Base-by-base conservation (phyloP, 768 basidiomycete species). In the Cystofilobasidium bisporidii region DNA sequence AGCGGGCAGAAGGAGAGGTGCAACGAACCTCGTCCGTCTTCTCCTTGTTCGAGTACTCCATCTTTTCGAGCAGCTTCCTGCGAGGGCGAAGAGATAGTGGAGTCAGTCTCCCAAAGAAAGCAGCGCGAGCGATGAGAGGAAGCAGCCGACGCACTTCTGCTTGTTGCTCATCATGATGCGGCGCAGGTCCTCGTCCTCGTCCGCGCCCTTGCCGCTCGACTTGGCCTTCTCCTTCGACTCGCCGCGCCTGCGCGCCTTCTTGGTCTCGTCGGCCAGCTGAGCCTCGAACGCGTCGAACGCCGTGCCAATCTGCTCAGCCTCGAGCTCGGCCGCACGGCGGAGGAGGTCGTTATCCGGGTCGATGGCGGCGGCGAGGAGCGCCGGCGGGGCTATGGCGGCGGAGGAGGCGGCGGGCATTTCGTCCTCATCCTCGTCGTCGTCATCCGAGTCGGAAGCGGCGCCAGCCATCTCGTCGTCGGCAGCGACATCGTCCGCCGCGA, bases 131-230 rank as follows among this genome's bases (percentile, higher is more conserved):
- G 47, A 3, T 11, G 18, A 17, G 41, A 20, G 41, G 41, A 8
- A 15, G 41, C 3, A 8, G 6, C 6, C 36, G 12, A 48, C 47
- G 47, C n/a, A 48, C 47, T 85, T 83, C 77, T 94, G 87, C 79
- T 88, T 91, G 78, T 90, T 91, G 80, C 89, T 94, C 86, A 96
- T 86, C 84, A 97, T 82, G 86, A 97, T 94, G 82, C 93, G 94
- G 78, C 89, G 87, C 87, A 94, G 89, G 75, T 93, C 88, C 73
- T 85, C 81, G 75, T 91, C 89, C 24, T 72, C 73, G 28, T 71
- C 69, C 38, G n/a, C n/a, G n/a, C 60, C 75, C 63, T 65, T 65
- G n/a, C 62, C 73, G 72, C 58, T 69, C 59, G 11, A 4, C 15
- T 5, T 3, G 26, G 57, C 38, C 63, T 67, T 60, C 26, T 47